Conservation (phyloP, 352 stramenopile species). For the Phytopythium chamaehyphon region DNA sequence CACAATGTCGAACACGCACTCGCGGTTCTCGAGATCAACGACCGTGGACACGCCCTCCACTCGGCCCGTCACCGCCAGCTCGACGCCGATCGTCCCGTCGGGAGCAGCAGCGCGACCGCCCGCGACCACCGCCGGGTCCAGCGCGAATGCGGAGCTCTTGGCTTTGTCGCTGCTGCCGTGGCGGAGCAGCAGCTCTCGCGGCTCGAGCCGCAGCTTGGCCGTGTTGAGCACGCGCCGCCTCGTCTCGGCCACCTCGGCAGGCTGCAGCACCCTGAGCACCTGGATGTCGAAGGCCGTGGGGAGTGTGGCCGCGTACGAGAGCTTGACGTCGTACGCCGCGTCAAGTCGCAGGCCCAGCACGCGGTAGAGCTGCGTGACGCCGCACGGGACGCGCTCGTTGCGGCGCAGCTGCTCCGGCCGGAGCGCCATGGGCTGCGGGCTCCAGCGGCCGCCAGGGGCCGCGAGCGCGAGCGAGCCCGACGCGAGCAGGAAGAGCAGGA, state of each 20-base stretch:
- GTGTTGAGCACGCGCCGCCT: slow-evolving; percentile 56
- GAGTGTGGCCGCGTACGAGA: slow-evolving; percentile 64
- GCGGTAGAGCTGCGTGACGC: slow-evolving; percentile 43
- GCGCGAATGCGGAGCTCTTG: background rate
- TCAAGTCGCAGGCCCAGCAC: slow-evolving; percentile 36
- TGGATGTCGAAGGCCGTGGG: slow-evolving; percentile 52
- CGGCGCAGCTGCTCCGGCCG: slow-evolving; percentile 37
- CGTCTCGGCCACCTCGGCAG: slow-evolving; percentile 9
- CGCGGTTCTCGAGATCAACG: slow-evolving; percentile 24
- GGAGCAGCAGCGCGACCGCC: background rate
- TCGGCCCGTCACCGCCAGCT: slow-evolving; percentile 39
- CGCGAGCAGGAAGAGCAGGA: slow-evolving; percentile 1
- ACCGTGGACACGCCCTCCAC: slow-evolving; percentile 48
- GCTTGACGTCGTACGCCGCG: slow-evolving; percentile 72
- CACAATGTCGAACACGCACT: slow-evolving; percentile 71
- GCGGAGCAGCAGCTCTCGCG: slow-evolving; percentile 27
- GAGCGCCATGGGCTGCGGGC: slow-evolving; percentile 11
- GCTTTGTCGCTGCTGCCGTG: slow-evolving; percentile 9
- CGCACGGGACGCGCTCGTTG: slow-evolving; percentile 37
- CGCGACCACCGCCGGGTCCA: slow-evolving; percentile 13
- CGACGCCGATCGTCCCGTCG: slow-evolving; percentile 17
- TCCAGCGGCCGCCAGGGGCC: background rate
- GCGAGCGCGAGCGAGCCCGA: background rate
- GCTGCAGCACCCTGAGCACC: slow-evolving; percentile 32
- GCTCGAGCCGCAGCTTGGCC: slow-evolving; percentile 55